Percentiles rank a stretch among this genome's conserved stretches.
phyloP scores from a whole-genome alignment of 2,329 filamentous ascomycete genomes.

The Hypoxylon sp. region DNA sequence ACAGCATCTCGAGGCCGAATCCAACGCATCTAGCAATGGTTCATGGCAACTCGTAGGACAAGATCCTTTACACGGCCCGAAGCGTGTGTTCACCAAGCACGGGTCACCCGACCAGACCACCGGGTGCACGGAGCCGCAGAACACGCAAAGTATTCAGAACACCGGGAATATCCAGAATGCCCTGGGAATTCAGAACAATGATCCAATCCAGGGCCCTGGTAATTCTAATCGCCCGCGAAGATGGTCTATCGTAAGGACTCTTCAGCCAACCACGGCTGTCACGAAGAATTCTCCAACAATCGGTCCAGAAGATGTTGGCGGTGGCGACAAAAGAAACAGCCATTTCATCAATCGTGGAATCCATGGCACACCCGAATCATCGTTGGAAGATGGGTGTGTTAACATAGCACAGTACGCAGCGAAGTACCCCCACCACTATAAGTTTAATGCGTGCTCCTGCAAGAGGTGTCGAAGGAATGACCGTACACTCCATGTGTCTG shows the following conservation, averaged over 20 bases:
- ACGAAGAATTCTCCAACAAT: neutral
- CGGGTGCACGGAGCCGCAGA: neutral
- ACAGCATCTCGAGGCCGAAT: neutral
- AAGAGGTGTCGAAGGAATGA: conserved; percentile 22
- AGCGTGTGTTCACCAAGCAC: conserved; percentile 31
- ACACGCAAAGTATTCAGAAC: too few relatives aligned
- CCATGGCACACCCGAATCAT: too few relatives aligned
- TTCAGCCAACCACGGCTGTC: neutral
- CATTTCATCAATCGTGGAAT: too few relatives aligned
- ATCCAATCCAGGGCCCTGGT: neutral
- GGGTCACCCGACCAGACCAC: neutral
- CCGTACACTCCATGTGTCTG: conserved; percentile 37
- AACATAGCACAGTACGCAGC: conserved; percentile 10
- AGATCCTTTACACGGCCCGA: conserved; percentile 42
- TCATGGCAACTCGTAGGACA: conserved; percentile 18
- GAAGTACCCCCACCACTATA: neutral
- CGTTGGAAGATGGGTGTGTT: conserved; percentile 18
- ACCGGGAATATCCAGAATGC: neutral
- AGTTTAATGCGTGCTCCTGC: conserved; percentile 46
- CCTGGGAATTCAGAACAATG: neutral
- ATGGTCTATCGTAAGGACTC: neutral
- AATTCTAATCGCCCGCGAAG: neutral
- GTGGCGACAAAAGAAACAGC: neutral
- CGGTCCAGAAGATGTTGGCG: neutral
- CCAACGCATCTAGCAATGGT: neutral